Evolutionary conservation across 352 stramenopile species (phyloP).

Genomic region (Globisporangium viniferum): DNA sequence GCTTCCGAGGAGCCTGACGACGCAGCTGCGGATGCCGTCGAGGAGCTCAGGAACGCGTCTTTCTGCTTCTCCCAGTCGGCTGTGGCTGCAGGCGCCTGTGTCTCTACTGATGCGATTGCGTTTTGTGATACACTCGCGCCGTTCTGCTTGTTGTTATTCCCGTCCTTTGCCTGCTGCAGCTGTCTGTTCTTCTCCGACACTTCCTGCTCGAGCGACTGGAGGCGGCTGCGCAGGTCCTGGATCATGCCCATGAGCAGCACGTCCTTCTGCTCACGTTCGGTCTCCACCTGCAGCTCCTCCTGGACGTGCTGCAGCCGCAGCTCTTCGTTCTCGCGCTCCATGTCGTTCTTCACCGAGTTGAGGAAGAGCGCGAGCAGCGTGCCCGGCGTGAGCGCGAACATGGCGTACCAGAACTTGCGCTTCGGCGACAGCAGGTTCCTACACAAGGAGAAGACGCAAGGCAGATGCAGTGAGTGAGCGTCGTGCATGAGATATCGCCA

Average conservation of each 20-base stretch:
- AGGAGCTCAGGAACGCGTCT: constrained; percentile 23
- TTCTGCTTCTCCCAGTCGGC: constrained; percentile 36
- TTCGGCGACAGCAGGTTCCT: constrained; percentile 64
- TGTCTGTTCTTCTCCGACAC: constrained; percentile 24
- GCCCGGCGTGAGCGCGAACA: constrained; percentile 67
- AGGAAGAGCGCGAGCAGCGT: constrained; percentile 67
- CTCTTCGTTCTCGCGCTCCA: constrained; percentile 64
- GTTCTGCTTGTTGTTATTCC: constrained; percentile 6
- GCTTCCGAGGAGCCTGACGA: constrained; percentile 9
- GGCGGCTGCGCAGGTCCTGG: constrained; percentile 56
- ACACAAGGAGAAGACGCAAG: not conserved
- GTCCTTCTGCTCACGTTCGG: constrained; percentile 50
- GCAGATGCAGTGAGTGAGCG: not conserved
- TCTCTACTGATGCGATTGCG: constrained; percentile 7
- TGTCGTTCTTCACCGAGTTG: constrained; percentile 63
- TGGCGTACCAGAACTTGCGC: constrained; percentile 61
- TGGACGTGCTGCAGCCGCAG: constrained; percentile 42
- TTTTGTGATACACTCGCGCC: not conserved
- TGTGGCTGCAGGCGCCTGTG: constrained; percentile 8
- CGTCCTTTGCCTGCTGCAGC: not conserved
- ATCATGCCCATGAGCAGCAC: constrained; percentile 44
- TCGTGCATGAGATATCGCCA: not conserved
- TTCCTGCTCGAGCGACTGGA: constrained; percentile 52
- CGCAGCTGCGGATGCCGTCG: not conserved
- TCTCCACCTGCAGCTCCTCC: constrained; percentile 38